Percentiles rank a stretch among this genome's conserved stretches.
These are phyloP conservation scores for Silene latifolia DNA, from an alignment of 148 eudicot genomes.

Conservation along the genomic window DNA sequence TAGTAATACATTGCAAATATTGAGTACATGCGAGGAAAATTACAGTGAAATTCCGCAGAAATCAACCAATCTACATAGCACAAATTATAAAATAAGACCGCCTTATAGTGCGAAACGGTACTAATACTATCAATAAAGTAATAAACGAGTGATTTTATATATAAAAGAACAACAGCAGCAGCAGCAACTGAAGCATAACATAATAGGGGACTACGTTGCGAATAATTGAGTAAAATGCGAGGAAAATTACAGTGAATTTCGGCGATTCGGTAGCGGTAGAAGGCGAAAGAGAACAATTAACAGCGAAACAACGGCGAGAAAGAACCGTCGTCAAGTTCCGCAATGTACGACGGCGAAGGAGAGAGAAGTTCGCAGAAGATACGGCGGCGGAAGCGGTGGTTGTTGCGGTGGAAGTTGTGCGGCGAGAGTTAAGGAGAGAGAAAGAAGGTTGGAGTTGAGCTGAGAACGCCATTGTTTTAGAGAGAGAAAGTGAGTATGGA, in stretches of 20 bases:
- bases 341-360: slow-evolving; percentile 15
- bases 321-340: slow-evolving; percentile 3
- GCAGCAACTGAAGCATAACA: background rate
- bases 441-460: slow-evolving; percentile 18
- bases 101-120: no score
- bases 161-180: no score
- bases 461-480: slow-evolving; percentile 37
- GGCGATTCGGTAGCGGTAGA: slow-evolving; percentile 36
- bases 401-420: background rate
- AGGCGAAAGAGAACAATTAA: slow-evolving; percentile 26
- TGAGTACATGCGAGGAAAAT: no score
- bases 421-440: slow-evolving; percentile 17
- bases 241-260: slow-evolving; percentile 41
- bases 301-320: slow-evolving; percentile 13
- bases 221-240: background rate
- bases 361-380: slow-evolving; percentile 20
- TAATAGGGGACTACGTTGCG: no score
- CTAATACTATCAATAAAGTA: no score
- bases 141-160: no score
- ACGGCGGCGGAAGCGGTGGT: slow-evolving; percentile 19
- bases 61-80: no score
- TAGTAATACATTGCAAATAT: no score
- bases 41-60: no score
- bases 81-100: no score
- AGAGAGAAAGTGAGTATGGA: background rate